A percentile compares a stretch with the other conserved stretches of the same genome.
Evolutionary conservation across 1,139 yeast species (phyloP).

Genomic region (Saccharomycopsis hybrid): DNA sequence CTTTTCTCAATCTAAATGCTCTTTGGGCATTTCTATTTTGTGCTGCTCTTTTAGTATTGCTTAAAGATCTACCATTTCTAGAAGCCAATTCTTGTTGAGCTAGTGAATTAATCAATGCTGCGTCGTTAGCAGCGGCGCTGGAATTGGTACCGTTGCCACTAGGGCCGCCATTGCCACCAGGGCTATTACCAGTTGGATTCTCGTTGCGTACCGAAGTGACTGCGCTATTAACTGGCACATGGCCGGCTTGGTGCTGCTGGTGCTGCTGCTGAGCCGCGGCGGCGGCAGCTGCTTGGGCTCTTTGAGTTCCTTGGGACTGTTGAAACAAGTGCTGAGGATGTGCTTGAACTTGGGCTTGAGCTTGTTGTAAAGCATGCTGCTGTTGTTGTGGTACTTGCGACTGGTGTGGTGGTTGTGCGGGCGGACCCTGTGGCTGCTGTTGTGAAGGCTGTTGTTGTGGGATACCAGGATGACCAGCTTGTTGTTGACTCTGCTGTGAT

Average conservation of each 20-base stretch:
- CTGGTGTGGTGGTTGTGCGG: neutral
- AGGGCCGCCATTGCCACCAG: too few species aligned
- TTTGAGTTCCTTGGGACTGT: slow-evolving; percentile 14
- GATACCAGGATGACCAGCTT: too few species aligned
- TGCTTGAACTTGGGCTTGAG: neutral
- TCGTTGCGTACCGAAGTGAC: too few species aligned
- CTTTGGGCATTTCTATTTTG: slow-evolving; percentile 87
- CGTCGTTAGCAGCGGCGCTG: too few species aligned
- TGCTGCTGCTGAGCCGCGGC: too few species aligned
- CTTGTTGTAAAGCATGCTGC: neutral
- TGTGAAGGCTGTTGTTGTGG: neutral
- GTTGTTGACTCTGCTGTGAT: too few species aligned
- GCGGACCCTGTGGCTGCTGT: neutral
- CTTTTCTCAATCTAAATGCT: slow-evolving; percentile 79
- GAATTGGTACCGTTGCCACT: too few species aligned
- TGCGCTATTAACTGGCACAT: too few species aligned
- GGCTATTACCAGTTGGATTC: too few species aligned
- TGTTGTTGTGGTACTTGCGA: neutral
- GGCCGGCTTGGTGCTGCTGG: too few species aligned
- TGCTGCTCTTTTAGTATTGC: slow-evolving; percentile 74
- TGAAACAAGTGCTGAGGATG: neutral
- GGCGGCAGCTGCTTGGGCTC: too few species aligned
- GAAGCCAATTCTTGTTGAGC: slow-evolving; percentile 12
- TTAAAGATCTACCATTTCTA: slow-evolving; percentile 42
- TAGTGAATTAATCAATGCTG: slow-evolving; percentile 3